These are phyloP conservation scores for Ajuga chamaepitys DNA, from an alignment of 257 asterid genomes.

Conservation along the genomic window DNA sequence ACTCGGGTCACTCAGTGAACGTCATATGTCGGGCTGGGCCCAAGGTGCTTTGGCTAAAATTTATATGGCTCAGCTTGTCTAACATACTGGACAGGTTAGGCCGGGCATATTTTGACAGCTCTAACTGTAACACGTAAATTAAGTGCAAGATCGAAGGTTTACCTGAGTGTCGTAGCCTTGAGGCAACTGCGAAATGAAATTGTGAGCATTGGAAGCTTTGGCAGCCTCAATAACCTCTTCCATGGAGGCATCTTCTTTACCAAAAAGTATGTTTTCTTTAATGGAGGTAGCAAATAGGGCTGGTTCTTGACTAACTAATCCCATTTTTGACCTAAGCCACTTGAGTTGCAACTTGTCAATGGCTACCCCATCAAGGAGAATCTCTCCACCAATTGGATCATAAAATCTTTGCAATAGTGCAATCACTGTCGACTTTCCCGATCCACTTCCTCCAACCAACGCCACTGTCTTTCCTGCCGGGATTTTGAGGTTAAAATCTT, in stretches of 20 bases:
- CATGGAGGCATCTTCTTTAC: conserved; percentile 73
- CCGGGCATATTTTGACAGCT: too few relatives aligned
- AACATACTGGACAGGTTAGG: too few relatives aligned
- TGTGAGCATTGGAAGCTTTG: conserved; percentile 91
- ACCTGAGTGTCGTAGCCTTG: conserved; percentile 94
- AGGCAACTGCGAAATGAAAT: conserved; percentile 74
- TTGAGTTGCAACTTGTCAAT: conserved; percentile 72
- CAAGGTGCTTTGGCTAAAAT: too few relatives aligned
- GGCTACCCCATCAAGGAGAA: conserved; percentile 61
- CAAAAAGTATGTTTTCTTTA: conserved; percentile 80
- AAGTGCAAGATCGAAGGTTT: background rate
- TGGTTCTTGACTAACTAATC: conserved; percentile 94
- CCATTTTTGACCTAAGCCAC: conserved; percentile 97
- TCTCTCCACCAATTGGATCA: conserved; percentile 71
- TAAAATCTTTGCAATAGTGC: conserved; percentile 81
- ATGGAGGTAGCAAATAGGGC: conserved; percentile 84
- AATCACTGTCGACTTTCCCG: conserved; percentile 81
- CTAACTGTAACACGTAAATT: background rate
- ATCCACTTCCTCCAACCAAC: conserved; percentile 90
- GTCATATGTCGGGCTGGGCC: too few relatives aligned
- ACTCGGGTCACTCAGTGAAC: too few relatives aligned
- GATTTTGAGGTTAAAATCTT: conserved; percentile 49
- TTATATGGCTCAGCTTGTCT: too few relatives aligned
- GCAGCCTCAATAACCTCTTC: conserved; percentile 82
- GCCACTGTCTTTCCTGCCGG: conserved; percentile 81